Evolutionary conservation across 352 stramenopile species (phyloP).

Genomic region (Phytophthora cryptogea): DNA sequence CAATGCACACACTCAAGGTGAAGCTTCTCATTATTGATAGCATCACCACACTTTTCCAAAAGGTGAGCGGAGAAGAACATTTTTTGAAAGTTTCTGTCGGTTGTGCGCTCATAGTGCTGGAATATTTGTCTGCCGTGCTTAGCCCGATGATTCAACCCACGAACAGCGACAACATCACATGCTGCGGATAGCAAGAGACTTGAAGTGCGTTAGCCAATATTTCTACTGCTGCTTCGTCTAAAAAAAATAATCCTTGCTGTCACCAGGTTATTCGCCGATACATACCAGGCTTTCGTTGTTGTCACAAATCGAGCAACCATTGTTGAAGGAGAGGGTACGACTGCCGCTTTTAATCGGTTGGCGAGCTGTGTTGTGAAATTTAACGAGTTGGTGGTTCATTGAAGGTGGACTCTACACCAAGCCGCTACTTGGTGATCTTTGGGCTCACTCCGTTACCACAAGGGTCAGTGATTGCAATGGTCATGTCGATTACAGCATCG

Average conservation of each 20-base stretch:
- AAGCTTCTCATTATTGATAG: slow-evolving; percentile 82
- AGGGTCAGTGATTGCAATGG: slow-evolving; percentile 30
- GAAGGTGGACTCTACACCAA: slow-evolving; percentile 62
- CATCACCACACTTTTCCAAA: slow-evolving; percentile 59
- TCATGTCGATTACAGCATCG: slow-evolving; percentile 12
- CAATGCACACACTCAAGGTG: slow-evolving; percentile 45
- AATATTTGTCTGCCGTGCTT: slow-evolving; percentile 1
- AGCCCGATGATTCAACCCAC: slow-evolving; percentile 45
- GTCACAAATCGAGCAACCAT: slow-evolving; percentile 71
- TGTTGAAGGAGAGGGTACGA: slow-evolving; percentile 32
- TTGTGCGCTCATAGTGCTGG: not conserved
- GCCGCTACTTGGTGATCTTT: slow-evolving; percentile 64
- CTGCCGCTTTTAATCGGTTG: not conserved
- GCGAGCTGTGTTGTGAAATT: not conserved
- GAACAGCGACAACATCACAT: slow-evolving; percentile 53
- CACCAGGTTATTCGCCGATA: slow-evolving; percentile 62
- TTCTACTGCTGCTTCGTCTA: not conserved
- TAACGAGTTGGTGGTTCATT: slow-evolving; percentile 11
- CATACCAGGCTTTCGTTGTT: slow-evolving; percentile 65
- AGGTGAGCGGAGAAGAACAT: slow-evolving; percentile 32
- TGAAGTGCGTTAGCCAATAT: slow-evolving; percentile 40
- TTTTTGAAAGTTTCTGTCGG: not conserved
- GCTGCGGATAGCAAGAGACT: slow-evolving; percentile 51
- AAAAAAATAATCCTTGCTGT: slow-evolving; percentile 2
- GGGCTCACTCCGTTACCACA: slow-evolving; percentile 72